These are phyloP conservation scores for Monosporascus sp. DNA, from an alignment of 2,329 filamentous ascomycete genomes.

Conservation along the genomic window DNA sequence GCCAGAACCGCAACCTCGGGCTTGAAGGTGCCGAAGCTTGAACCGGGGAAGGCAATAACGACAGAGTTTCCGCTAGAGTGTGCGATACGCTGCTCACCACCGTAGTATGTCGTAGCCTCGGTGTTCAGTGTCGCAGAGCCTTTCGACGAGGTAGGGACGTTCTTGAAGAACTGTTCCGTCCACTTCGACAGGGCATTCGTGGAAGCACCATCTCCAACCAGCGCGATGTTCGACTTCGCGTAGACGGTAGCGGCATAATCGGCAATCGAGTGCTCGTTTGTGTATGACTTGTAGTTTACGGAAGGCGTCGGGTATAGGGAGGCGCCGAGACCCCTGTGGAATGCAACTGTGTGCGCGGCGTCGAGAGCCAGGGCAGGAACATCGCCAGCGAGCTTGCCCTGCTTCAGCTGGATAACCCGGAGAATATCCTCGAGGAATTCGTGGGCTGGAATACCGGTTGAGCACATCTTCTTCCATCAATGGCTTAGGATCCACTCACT, in stretches of 20 bases:
- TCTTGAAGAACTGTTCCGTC: constrained; percentile 88
- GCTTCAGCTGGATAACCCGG: constrained; percentile 69
- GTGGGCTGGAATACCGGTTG: constrained; percentile 54
- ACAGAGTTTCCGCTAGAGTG: constrained; percentile 74
- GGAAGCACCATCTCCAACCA: constrained; percentile 84
- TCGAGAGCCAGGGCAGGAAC: constrained; percentile 69
- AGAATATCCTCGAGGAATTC: constrained; percentile 88
- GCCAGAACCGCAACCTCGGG: constrained; percentile 84
- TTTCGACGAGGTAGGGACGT: constrained; percentile 51
- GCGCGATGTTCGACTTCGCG: constrained; percentile 82
- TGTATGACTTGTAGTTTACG: constrained; percentile 71
- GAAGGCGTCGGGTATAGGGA: constrained; percentile 68
- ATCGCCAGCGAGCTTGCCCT: constrained; percentile 64
- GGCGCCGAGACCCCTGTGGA: constrained; percentile 76
- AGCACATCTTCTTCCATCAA: constrained; percentile 9
- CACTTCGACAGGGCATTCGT: constrained; percentile 76
- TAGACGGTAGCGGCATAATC: constrained; percentile 76
- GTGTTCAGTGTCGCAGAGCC: constrained; percentile 51
- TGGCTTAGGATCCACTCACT: constrained; percentile 42
- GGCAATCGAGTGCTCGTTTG: constrained; percentile 69
- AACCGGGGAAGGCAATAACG: constrained; percentile 89
- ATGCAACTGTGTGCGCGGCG: constrained; percentile 58
- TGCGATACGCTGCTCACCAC: constrained; percentile 87
- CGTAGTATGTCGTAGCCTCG: constrained; percentile 77
- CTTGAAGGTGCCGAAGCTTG: constrained; percentile 76